These are phyloP conservation scores for Cytospora mali DNA, from an alignment of 2,329 filamentous ascomycete genomes.

Conservation along the genomic window DNA sequence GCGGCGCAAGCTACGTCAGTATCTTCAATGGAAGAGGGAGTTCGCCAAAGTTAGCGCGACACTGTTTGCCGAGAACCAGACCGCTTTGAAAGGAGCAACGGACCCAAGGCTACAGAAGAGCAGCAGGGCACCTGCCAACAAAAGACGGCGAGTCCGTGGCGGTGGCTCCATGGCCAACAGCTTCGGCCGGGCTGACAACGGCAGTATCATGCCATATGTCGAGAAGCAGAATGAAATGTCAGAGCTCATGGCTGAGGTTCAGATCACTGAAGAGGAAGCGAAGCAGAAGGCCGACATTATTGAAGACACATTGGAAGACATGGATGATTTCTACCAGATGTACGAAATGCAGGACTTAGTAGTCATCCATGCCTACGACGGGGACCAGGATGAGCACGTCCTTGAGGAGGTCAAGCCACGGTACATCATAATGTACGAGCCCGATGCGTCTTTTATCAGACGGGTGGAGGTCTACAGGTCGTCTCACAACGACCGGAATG, in stretches of 20 bases:
- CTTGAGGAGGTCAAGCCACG: conserved; percentile 90
- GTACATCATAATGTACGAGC: conserved; percentile 99
- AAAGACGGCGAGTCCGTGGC: conserved; percentile 81
- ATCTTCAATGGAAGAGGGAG: conserved; percentile 87
- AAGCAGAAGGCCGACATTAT: conserved; percentile 75
- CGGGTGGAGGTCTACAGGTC: conserved; percentile 94
- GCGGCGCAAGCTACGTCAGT: conserved; percentile 81
- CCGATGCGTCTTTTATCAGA: conserved; percentile 90
- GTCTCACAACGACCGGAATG: conserved; percentile 85
- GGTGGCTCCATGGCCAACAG: conserved; percentile 64
- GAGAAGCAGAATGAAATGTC: conserved; percentile 84
- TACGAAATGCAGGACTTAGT: conserved; percentile 90
- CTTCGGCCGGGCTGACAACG: conserved; percentile 68
- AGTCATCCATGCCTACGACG: conserved; percentile 90
- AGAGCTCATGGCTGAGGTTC: conserved; percentile 78
- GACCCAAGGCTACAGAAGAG: conserved; percentile 58
- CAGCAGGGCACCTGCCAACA: conserved; percentile 75
- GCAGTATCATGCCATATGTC: conserved; percentile 75
- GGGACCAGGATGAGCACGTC: conserved; percentile 94
- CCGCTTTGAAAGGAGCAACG: conserved; percentile 67
- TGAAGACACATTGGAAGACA: conserved; percentile 80
- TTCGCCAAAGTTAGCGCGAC: conserved; percentile 83
- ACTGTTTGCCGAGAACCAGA: conserved; percentile 79
- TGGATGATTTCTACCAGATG: conserved; percentile 89
- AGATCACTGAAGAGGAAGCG: conserved; percentile 76